Evolutionary conservation across 2,329 filamentous ascomycete species (phyloP).

Genomic region (Zopfia rhizophila): DNA sequence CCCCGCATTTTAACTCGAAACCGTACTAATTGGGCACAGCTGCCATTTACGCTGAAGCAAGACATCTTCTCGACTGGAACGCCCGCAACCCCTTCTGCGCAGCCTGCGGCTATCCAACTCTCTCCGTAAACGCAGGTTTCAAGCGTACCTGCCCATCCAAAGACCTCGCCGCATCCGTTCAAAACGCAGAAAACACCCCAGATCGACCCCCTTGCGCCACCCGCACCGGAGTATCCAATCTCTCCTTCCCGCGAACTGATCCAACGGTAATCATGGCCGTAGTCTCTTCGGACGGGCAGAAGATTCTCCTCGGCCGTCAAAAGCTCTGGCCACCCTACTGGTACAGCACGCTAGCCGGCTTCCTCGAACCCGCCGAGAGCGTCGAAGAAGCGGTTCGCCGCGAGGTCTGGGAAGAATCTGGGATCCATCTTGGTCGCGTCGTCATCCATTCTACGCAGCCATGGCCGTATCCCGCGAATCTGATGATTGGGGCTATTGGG

Average conservation of each 20-base stretch:
- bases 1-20: slow-evolving; percentile 1
- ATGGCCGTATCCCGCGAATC: slow-evolving; percentile 64
- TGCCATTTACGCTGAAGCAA: slow-evolving; percentile 88
- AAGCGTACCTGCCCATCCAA: slow-evolving; percentile 82
- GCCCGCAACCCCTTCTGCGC: slow-evolving; percentile 90
- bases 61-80: slow-evolving; percentile 94
- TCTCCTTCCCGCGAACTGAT: slow-evolving; percentile 91
- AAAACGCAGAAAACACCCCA: slow-evolving; percentile 47
- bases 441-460: slow-evolving; percentile 64
- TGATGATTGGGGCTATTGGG: slow-evolving; percentile 76
- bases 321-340: slow-evolving; percentile 84
- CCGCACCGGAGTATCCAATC: slow-evolving; percentile 85
- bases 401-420: slow-evolving; percentile 63
- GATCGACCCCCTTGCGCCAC: slow-evolving; percentile 80
- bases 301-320: slow-evolving; percentile 84
- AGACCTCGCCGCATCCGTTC: slow-evolving; percentile 65
- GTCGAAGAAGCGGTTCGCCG: slow-evolving; percentile 63
- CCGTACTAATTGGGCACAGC: slow-evolving; percentile 61
- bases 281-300: slow-evolving; percentile 80
- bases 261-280: slow-evolving; percentile 96
- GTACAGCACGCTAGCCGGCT: slow-evolving; percentile 82
- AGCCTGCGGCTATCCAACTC: slow-evolving; percentile 83
- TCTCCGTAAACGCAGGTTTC: slow-evolving; percentile 81
- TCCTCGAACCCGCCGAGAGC: slow-evolving; percentile 62
- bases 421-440: slow-evolving; percentile 59